A percentile compares a stretch with the other conserved stretches of the same genome.
Evolutionary conservation across 768 basidiomycete species (phyloP).

Genomic region (Amyloporia xantha): DNA sequence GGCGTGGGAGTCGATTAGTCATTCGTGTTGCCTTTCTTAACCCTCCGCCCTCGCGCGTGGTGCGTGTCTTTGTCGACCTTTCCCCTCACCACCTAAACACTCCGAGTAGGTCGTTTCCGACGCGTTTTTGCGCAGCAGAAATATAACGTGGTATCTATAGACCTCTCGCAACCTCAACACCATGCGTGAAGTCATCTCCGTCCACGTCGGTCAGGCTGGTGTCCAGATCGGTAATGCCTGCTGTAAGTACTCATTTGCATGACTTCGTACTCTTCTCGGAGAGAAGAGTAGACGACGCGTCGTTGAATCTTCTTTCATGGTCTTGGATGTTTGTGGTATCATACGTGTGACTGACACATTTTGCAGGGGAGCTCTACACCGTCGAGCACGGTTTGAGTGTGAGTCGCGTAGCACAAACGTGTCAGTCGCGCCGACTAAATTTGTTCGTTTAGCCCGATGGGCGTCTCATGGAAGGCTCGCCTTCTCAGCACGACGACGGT

Average conservation of each 20-base stretch:
- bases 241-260: slow-evolving; percentile 54
- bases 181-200: slow-evolving; percentile 96
- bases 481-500: slow-evolving; percentile 75
- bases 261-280: background rate
- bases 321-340: background rate
- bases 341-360: slow-evolving; percentile 8
- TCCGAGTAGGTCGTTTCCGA: slow-evolving; percentile 17
- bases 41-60: slow-evolving; percentile 29
- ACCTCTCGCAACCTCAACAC: slow-evolving; percentile 12
- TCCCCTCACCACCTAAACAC: slow-evolving; percentile 20
- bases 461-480: slow-evolving; percentile 74
- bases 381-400: slow-evolving; percentile 98
- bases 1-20: slow-evolving; percentile 20
- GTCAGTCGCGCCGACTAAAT: slow-evolving; percentile 10
- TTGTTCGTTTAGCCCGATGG: slow-evolving; percentile 77
- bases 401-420: slow-evolving; percentile 29
- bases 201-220: slow-evolving; percentile 99
- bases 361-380: slow-evolving; percentile 94
- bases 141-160: background rate
- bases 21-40: slow-evolving; percentile 32
- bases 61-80: slow-evolving; percentile 26
- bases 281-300: slow-evolving; percentile 13
- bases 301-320: background rate
- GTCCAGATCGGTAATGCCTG: slow-evolving; percentile 98
- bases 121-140: background rate